Evolutionary conservation across 148 eudicot genomes (phyloP).

Genomic region (Hydrangea macrophylla): DNA sequence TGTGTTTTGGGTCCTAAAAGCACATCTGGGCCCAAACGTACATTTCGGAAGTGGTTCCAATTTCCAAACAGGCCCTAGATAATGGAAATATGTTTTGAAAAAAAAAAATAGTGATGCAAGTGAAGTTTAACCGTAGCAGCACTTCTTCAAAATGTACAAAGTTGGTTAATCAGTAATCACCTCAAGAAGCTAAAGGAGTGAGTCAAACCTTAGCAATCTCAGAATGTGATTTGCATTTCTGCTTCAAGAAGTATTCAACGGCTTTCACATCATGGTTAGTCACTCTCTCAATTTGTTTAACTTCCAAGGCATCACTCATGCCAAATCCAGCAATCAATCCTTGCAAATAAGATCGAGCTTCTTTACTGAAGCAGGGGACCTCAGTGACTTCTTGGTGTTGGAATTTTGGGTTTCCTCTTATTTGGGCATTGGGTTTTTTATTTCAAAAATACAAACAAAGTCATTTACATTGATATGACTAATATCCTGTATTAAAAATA

Average conservation of each 20-base stretch:
- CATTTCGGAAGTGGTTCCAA: too few species aligned
- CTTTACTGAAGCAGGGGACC: conserved; percentile 72
- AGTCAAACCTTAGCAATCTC: conserved; percentile 70
- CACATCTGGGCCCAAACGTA: too few species aligned
- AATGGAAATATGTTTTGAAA: too few species aligned
- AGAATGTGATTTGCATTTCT: conserved; percentile 68
- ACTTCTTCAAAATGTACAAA: background rate
- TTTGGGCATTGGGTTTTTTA: too few species aligned
- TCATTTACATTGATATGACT: too few species aligned
- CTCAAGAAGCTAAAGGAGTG: background rate
- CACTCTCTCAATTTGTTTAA: conserved; percentile 78
- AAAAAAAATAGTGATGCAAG: background rate
- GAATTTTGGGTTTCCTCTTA: too few species aligned
- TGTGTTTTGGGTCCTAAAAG: background rate
- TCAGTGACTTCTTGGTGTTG: conserved; percentile 65
- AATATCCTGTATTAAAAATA: too few species aligned
- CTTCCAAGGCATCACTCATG: conserved; percentile 68
- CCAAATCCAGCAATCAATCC: conserved; percentile 63
- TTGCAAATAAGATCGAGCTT: conserved; percentile 53
- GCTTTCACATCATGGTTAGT: conserved; percentile 99
- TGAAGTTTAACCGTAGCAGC: background rate
- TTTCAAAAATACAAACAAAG: too few species aligned
- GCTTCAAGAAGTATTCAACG: conserved; percentile 86
- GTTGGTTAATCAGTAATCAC: background rate
- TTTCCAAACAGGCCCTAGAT: too few species aligned